These are phyloP conservation scores for Pelargonium cotyledonis DNA, from an alignment of 441 rosid genomes.

Conservation along the genomic window DNA sequence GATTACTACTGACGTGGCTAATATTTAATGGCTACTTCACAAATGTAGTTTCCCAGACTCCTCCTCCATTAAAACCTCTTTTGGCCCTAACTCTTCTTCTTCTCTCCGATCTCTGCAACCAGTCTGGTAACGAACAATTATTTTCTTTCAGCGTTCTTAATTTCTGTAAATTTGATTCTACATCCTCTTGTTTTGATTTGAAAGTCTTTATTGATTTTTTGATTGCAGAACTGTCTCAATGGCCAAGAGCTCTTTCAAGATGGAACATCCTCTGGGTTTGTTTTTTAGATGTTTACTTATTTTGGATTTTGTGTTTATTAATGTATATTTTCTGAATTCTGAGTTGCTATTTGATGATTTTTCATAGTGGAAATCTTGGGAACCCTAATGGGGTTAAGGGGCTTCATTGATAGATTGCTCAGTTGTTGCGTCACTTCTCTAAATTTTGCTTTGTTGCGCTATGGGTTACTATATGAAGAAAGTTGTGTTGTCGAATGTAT, in stretches of 20 bases:
- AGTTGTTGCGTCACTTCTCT: not conserved
- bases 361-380: not conserved
- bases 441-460: not conserved
- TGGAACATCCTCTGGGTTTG: not conserved
- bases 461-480: not conserved
- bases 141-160: not conserved
- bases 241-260: slow-evolving; percentile 1
- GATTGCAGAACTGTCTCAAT: not conserved
- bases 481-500: not conserved
- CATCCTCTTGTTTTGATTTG: not conserved
- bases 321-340: not conserved
- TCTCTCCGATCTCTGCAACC: not conserved
- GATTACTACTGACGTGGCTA: no score
- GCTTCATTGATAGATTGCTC: not conserved
- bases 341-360: not conserved
- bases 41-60: no score
- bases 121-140: not conserved
- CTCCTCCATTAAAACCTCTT: not conserved
- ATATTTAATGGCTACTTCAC: no score
- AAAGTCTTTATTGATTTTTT: not conserved
- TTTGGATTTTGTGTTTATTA: not conserved
- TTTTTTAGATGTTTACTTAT: not conserved
- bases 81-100: not conserved
- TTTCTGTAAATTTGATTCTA: not conserved
- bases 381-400: not conserved